Evolutionary conservation across 805 yeast species (phyloP).

Genomic region (Cyberlindnera xishuangbannaensis): DNA sequence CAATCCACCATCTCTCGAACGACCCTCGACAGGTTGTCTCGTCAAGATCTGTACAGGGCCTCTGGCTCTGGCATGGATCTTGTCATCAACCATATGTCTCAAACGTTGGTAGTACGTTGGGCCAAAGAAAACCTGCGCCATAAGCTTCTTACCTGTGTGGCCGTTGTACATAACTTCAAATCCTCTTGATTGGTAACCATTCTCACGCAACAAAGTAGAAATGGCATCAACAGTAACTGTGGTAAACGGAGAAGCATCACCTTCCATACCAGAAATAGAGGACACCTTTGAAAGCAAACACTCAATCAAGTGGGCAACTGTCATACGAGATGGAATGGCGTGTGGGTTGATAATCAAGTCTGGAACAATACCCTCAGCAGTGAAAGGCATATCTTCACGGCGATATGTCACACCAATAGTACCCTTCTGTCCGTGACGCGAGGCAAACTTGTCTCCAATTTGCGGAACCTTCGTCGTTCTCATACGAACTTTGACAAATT

Average conservation of each 20-base stretch:
- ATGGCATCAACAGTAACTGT: constrained; percentile 98
- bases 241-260: constrained; percentile 99
- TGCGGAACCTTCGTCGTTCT: constrained; percentile 98
- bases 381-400: constrained; percentile 98
- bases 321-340: constrained; percentile 99
- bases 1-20: constrained; percentile 98
- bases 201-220: constrained; percentile 85
- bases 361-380: constrained; percentile 93
- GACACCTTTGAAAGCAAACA: constrained; percentile 95
- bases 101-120: constrained; percentile 98
- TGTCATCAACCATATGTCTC: constrained; percentile 99
- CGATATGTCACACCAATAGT: constrained; percentile 98
- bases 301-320: constrained; percentile 98
- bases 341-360: constrained; percentile 97
- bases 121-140: constrained; percentile 99
- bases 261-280: constrained; percentile 91
- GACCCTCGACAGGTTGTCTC: constrained; percentile 98
- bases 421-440: constrained; percentile 99
- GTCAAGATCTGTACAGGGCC: constrained; percentile 98
- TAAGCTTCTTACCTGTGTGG: constrained; percentile 94
- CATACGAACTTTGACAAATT: constrained; percentile 96
- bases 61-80: constrained; percentile 98
- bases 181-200: constrained; percentile 97
- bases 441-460: constrained; percentile 98
- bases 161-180: constrained; percentile 99